Percentiles rank a stretch among this genome's conserved stretches.
Conservation (phyloP, 2,329 filamentous ascomycete genomes). For the Geosmithia morbida region DNA sequence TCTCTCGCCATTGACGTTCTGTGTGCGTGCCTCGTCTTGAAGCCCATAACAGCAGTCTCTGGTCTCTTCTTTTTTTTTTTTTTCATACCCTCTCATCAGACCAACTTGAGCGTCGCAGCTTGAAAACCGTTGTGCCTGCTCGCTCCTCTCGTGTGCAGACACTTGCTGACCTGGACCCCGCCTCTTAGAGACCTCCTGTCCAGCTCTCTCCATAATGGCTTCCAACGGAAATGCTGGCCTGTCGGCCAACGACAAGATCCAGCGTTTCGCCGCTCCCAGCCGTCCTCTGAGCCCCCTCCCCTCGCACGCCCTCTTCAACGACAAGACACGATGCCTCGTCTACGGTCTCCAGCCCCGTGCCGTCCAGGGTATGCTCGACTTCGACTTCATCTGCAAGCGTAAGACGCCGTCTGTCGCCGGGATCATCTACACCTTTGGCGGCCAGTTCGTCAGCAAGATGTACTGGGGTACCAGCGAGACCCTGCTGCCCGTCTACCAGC, state of each 20-base stretch:
- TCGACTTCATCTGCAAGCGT: constrained; percentile 99
- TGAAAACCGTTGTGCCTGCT: background rate
- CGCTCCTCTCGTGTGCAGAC: background rate
- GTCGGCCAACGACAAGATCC: constrained; percentile 97
- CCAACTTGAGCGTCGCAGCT: background rate
- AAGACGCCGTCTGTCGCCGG: constrained; percentile 90
- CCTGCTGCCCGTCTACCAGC: constrained; percentile 94
- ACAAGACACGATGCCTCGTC: constrained; percentile 99
- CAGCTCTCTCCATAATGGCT: constrained; percentile 29
- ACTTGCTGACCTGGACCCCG: background rate
- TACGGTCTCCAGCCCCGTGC: constrained; percentile 96
- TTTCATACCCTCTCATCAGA: background rate
- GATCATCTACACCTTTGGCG: constrained; percentile 99
- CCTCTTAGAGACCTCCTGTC: constrained; percentile 4
- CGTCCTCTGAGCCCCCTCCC: constrained; percentile 80
- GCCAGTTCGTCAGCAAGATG: constrained; percentile 99
- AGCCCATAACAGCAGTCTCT: background rate
- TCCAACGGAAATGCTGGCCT: constrained; percentile 33
- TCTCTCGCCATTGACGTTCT: background rate
- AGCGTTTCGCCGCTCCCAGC: constrained; percentile 86
- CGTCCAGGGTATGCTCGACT: constrained; percentile 91
- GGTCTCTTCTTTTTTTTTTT: background rate
- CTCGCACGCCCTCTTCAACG: constrained; percentile 87
- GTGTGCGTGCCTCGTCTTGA: background rate
- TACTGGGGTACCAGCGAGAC: constrained; percentile 99